Conservation (phyloP, 768 basidiomycete genomes). For the Dacryopinax spathularia region DNA sequence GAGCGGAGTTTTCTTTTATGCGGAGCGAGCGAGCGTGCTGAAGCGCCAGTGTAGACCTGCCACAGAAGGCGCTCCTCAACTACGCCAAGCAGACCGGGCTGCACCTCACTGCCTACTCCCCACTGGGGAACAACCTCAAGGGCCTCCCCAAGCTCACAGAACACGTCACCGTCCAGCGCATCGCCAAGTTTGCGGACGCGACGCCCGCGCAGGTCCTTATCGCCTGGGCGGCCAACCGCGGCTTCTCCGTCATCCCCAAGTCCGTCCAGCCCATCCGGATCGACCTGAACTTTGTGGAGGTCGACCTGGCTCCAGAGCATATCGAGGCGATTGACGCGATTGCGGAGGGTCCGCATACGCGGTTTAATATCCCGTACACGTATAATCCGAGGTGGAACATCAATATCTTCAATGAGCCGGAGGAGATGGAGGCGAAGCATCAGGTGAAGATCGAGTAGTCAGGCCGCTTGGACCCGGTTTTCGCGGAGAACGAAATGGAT, state of each 20-base stretch:
- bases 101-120: constrained; percentile 55
- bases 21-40: not conserved
- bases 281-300: constrained; percentile 62
- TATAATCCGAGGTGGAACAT: constrained; percentile 56
- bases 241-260: constrained; percentile 76
- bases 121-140: constrained; percentile 60
- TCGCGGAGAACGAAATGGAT: too few species aligned
- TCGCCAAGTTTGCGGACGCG: constrained; percentile 48
- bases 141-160: constrained; percentile 57
- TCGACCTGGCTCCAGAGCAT: constrained; percentile 51
- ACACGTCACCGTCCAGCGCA: constrained; percentile 41
- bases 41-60: not conserved
- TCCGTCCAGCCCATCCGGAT: constrained; percentile 50
- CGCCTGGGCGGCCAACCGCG: constrained; percentile 63
- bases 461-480: too few species aligned
- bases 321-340: constrained; percentile 44
- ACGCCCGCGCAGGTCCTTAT: constrained; percentile 71
- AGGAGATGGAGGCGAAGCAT: constrained; percentile 32
- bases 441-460: constrained; percentile 10
- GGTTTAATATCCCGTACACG: constrained; percentile 50
- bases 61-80: constrained; percentile 35
- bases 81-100: constrained; percentile 59
- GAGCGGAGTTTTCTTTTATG: not conserved
- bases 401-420: constrained; percentile 50
- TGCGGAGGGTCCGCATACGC: constrained; percentile 35